Evolutionary conservation across 1,139 yeast genomes (phyloP), one percentile per base, ranked within the genome.

Genomic region (Pichia sp.): DNA sequence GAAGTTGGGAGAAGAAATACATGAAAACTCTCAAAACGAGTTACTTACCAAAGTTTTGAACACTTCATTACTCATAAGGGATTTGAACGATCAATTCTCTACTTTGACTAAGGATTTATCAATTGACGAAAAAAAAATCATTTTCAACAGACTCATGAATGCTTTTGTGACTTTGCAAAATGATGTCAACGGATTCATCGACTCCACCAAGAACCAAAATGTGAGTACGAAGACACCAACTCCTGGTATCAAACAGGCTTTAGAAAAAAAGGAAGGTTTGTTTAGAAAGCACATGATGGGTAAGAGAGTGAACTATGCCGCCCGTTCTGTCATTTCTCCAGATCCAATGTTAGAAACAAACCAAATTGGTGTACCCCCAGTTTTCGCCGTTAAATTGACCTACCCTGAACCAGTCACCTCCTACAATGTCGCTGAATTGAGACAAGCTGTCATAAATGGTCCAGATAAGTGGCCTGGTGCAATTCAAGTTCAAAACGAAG

Each of bases 231-330:
- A 80, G 59, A 70, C 80, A 26, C 91, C 96, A 43, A 79, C 80
- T 48, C 99, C 99, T 2, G 99, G 99, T 74, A 82, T 95, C 63
- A 93, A 95, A 70, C 99, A 95, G 75, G 96, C 96, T 4, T 76
- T 95, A 65, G 99, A 95, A 73, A 93, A 95, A 84, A 95, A 95
- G 70, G 99, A 95, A 73, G 99, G 99, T 69, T 78, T 93, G 61
- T 93, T 93, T 76, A 84, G 99, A 76, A 93, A 91, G 70, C 96
- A 95, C 66, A 93, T 95, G 99, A 95, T 95, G 99, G 99, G 99
- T 70, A 95, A 95, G 77, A 89, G 99, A 75, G 99, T 95, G 55
- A 95, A 95, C 69, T 91, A 87, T 65, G 98, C 99, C 55, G 99
- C 99, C 48, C 88, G 99, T 71, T 91, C 99, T 13, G 99, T 95